Evolutionary conservation across 2,329 filamentous ascomycete genomes (phyloP).

Genomic region (Fusarium pseudoanthophilum): DNA sequence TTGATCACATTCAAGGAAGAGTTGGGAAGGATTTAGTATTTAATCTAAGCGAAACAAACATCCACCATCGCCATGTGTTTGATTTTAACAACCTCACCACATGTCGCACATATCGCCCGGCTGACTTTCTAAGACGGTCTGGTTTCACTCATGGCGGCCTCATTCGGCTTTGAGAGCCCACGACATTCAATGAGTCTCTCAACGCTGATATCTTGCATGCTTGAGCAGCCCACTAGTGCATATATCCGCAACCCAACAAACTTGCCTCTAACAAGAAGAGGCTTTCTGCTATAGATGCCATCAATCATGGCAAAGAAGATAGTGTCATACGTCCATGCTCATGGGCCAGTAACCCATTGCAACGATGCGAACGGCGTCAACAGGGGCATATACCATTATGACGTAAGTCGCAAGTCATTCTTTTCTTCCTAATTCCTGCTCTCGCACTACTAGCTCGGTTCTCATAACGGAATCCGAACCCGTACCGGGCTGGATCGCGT

Average conservation of each 20-base stretch:
- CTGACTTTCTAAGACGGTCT: not conserved
- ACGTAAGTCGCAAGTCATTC: not conserved
- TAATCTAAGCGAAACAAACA: slow-evolving; percentile 25
- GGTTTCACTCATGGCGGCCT: not conserved
- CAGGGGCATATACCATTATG: slow-evolving; percentile 9
- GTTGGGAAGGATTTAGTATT: slow-evolving; percentile 19
- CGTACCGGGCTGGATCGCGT: not conserved
- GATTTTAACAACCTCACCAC: slow-evolving; percentile 15
- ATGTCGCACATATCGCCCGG: not conserved
- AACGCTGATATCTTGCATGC: slow-evolving; percentile 55
- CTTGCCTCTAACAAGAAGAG: slow-evolving; percentile 51
- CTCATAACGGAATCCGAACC: not conserved
- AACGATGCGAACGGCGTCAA: not conserved
- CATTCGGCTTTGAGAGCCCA: slow-evolving; percentile 4
- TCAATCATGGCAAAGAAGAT: slow-evolving; percentile 30
- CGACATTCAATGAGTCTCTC: slow-evolving; percentile 55
- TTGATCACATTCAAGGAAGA: slow-evolving; percentile 24
- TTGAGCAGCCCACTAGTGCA: slow-evolving; percentile 51
- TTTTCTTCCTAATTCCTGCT: not conserved
- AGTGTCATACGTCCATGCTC: not conserved
- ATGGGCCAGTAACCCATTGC: not conserved
- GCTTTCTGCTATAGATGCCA: slow-evolving; percentile 52
- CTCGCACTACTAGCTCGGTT: not conserved
- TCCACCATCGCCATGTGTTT: slow-evolving; percentile 10
- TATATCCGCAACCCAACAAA: slow-evolving; percentile 44